These are phyloP conservation scores for Xerocomellus amylosporus DNA, from an alignment of 768 basidiomycete species.

Conservation along the genomic window DNA sequence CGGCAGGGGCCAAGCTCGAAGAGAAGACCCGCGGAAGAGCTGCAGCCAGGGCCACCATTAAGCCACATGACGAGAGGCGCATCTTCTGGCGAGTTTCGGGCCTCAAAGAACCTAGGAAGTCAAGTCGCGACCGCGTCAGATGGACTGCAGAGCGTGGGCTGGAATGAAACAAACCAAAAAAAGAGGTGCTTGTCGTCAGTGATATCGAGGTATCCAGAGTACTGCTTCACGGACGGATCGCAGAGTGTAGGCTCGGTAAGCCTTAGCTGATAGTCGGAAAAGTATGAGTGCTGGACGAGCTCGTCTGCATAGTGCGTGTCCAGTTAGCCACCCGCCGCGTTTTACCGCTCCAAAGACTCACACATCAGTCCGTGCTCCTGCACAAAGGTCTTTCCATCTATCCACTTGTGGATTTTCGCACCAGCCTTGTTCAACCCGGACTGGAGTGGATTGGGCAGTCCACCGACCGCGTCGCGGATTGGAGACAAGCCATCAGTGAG, in stretches of 20 bases:
- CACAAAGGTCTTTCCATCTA: constrained; percentile 62
- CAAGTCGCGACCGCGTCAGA: not conserved
- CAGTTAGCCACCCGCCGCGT: not conserved
- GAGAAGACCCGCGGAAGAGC: constrained; percentile 78
- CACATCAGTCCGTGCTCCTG: constrained; percentile 71
- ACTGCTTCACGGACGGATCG: constrained; percentile 69
- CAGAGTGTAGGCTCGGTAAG: constrained; percentile 71
- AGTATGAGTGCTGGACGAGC: constrained; percentile 53
- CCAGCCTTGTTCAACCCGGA: constrained; percentile 40
- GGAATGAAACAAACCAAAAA: constrained; percentile 61
- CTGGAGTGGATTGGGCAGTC: constrained; percentile 43
- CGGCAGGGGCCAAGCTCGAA: constrained; percentile 92
- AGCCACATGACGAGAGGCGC: constrained; percentile 90
- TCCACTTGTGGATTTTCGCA: constrained; percentile 58
- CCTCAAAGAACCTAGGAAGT: constrained; percentile 79
- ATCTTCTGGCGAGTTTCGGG: constrained; percentile 63
- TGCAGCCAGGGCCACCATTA: constrained; percentile 77
- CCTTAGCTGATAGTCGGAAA: constrained; percentile 55
- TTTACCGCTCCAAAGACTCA: constrained; percentile 38
- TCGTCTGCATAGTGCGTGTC: constrained; percentile 44
- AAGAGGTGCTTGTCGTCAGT: constrained; percentile 79
- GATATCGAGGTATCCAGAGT: constrained; percentile 82
- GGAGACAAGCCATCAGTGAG: constrained; percentile 32
- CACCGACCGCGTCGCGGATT: constrained; percentile 27
- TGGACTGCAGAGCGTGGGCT: not conserved